Conservation (phyloP, 129 eudicot species). For the Tagetes erecta region DNA sequence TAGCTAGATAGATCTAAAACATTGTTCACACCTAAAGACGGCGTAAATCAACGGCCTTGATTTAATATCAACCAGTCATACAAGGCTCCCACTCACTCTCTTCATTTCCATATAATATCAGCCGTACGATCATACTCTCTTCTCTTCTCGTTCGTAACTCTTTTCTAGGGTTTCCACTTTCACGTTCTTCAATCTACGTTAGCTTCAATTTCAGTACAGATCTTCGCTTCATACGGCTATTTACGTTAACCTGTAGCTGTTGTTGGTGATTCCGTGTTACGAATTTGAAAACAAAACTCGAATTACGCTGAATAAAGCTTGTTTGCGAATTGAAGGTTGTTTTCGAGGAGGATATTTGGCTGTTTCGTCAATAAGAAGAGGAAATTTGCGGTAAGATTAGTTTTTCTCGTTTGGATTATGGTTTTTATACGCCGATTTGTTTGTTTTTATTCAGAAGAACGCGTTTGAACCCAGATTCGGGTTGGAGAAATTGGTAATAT, state of each 20-base stretch:
- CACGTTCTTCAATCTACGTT: conserved; percentile 8
- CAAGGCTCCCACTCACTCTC: conserved; percentile 3
- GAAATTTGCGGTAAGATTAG: conserved; percentile 31
- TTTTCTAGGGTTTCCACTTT: conserved; percentile 34
- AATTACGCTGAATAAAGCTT: conserved; percentile 16
- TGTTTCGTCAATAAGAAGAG: not conserved
- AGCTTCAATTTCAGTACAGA: conserved; percentile 15
- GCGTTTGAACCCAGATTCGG: conserved; percentile 18
- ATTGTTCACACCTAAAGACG: conserved; percentile 28
- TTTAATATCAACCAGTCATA: not conserved
- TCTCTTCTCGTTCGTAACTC: conserved; percentile 17
- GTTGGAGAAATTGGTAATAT: conserved; percentile 19
- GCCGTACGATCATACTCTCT: conserved; percentile 32
- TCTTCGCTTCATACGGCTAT: conserved; percentile 21
- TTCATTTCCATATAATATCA: conserved; percentile 6
- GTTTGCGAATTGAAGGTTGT: conserved; percentile 17
- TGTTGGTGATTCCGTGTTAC: conserved; percentile 18
- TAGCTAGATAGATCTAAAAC: conserved; percentile 9
- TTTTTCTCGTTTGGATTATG: conserved; percentile 20
- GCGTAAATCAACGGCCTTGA: conserved; percentile 30
- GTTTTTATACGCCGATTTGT: not conserved
- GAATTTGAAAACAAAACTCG: not conserved
- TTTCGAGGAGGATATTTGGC: conserved; percentile 1
- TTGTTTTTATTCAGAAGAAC: not conserved
- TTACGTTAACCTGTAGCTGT: conserved; percentile 5